These are phyloP conservation scores for Chenopodium quinoa DNA, from an alignment of 148 eudicot genomes.

Conservation along the genomic window DNA sequence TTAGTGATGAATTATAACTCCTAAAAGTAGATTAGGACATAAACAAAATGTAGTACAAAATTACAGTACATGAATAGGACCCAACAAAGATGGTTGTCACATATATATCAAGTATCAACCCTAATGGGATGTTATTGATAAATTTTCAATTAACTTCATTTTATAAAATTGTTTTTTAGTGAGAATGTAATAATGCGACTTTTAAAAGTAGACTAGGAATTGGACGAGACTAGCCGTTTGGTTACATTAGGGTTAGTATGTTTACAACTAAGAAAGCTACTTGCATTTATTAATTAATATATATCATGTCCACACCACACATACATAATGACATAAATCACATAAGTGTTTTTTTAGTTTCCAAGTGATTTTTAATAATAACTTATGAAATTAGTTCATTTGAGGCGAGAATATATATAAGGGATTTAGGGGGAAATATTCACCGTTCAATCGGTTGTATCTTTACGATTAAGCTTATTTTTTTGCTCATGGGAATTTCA, in stretches of 20 bases:
- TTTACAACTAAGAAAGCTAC: no score
- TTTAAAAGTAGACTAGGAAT: neutral
- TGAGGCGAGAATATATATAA: no score
- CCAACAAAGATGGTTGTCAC: neutral
- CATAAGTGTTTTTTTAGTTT: no score
- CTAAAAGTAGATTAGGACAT: neutral
- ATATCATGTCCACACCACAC: neutral
- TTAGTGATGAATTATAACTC: neutral
- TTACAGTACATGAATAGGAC: neutral
- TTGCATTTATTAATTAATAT: no score
- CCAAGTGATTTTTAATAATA: no score
- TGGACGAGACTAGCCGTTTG: neutral
- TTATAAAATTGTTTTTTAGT: neutral
- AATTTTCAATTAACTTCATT: neutral
- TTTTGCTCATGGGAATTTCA: no score
- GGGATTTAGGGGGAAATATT: no score
- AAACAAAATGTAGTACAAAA: neutral
- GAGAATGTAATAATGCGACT: neutral
- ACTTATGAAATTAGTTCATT: no score
- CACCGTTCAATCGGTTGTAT: no score
- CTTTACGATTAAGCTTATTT: no score
- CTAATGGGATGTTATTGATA: neutral
- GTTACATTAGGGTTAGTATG: neutral
- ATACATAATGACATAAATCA: neutral
- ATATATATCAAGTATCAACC: neutral